A percentile compares a stretch with the other conserved stretches of the same genome.
Evolutionary conservation across 2,329 filamentous ascomycete species (phyloP).

Genomic region (Alternaria brassicae): DNA sequence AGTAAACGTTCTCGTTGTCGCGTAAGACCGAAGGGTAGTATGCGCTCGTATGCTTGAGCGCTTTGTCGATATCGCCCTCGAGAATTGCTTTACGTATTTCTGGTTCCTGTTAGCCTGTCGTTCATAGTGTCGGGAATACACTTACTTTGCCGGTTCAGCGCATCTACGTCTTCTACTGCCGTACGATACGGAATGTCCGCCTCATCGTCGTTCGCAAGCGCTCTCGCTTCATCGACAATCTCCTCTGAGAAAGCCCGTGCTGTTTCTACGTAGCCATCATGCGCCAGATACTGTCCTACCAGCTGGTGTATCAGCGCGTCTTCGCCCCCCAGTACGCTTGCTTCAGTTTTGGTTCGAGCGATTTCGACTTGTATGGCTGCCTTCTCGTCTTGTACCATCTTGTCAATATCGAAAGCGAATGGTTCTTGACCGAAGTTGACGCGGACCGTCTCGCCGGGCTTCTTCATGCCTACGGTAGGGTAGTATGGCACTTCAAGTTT

Average conservation of each 20-base stretch:
- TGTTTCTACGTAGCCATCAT: constrained; percentile 95
- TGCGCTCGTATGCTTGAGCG: constrained; percentile 78
- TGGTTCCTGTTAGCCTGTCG: constrained; percentile 50
- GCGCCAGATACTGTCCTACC: constrained; percentile 86
- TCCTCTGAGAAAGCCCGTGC: constrained; percentile 87
- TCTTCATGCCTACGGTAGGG: constrained; percentile 72
- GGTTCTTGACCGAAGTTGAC: constrained; percentile 72
- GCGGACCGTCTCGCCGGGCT: constrained; percentile 64
- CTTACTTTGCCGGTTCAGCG: constrained; percentile 83
- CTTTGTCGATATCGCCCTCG: constrained; percentile 89
- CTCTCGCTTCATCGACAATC: constrained; percentile 74
- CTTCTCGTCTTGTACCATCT: constrained; percentile 65
- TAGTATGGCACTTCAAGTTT: constrained; percentile 67
- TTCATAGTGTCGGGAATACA: neutral
- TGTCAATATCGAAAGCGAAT: constrained; percentile 91
- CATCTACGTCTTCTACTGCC: constrained; percentile 82
- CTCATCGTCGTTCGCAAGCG: constrained; percentile 66
- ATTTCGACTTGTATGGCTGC: constrained; percentile 46
- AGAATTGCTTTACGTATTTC: constrained; percentile 86
- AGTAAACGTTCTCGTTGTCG: constrained; percentile 83
- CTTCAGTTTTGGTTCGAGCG: constrained; percentile 25
- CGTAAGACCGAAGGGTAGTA: constrained; percentile 83
- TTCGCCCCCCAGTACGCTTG: constrained; percentile 64
- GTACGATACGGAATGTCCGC: constrained; percentile 63
- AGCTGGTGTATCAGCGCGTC: constrained; percentile 81